Base-by-base conservation (phyloP, 2,329 filamentous ascomycete species). In the Curvularia verruculosa region DNA sequence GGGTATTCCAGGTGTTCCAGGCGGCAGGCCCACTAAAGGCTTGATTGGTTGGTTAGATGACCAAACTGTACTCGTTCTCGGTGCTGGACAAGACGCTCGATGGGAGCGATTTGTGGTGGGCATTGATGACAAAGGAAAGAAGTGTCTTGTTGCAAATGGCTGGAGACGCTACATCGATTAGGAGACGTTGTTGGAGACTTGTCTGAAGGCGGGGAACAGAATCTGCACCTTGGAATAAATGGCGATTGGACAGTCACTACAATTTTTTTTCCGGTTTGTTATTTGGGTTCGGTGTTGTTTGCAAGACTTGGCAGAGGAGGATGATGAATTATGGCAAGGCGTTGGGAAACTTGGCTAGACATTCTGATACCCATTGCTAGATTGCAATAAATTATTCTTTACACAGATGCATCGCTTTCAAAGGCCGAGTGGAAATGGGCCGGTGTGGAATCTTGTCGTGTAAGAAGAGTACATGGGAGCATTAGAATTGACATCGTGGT, bases 1-100 rank as follows among this genome's bases (percentile, higher is more conserved):
- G 3, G 81, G 82, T 15, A 79, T 84, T 21, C 80, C 84, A 2
- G 82, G 82, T 15, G 79, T 83, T 44, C 81, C 84, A 0, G 78
- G 82, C 41, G 81, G 82, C 8, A 77, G 86, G 49, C 88, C 92
- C 13, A 84, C 87, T 10, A 96, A 96, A 74, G 95, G 95, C 0
- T 79, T 95, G 7, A 84, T 97, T 54, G 92, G 92, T 2, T 98
- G 96, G 92, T 83, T 87, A 9, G 83, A 87, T 63, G 90, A 96
- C 61, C 81, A 86, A 21, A 90, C 84, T 15, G 79, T 96, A 10
- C 79, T 93, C 1, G 87, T 96, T 0, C 81, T 96, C 48, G 90
- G 92, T 3, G 90, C 91, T 1, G 92, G 92, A 0, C 83, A 84
- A 58, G 90, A 95, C 72, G 89, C 89, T 15, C 83, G 90, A 49